Evolutionary conservation across 2,329 filamentous ascomycete species (phyloP).

Genomic region (Orbilia oligospora): DNA sequence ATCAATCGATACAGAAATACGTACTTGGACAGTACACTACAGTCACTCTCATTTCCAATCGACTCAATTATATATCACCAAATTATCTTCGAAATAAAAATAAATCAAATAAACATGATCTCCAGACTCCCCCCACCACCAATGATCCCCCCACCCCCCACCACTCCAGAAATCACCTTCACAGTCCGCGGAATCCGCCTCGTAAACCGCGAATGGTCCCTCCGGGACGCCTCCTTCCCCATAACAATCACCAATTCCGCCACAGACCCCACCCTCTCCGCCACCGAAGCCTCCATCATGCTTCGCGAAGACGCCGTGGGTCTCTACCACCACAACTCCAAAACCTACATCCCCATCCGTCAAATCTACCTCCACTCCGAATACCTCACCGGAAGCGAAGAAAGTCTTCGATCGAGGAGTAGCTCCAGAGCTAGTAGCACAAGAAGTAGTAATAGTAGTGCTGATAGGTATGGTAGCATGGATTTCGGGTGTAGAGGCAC

Average conservation of each 20-base stretch:
- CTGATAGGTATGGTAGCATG: constrained; percentile 18
- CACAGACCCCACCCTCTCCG: constrained; percentile 33
- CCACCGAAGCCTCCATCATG: constrained; percentile 45
- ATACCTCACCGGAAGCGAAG: constrained; percentile 33
- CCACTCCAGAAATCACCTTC: constrained; percentile 40
- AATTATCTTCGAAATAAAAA: constrained; percentile 4
- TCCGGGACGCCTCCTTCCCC: constrained; percentile 34
- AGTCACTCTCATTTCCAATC: not conserved
- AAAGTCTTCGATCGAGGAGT: constrained; percentile 20
- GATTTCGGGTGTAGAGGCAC: constrained; percentile 22
- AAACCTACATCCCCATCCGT: constrained; percentile 44
- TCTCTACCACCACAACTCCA: constrained; percentile 48
- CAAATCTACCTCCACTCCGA: constrained; percentile 47
- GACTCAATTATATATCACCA: not conserved
- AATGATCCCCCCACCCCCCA: constrained; percentile 27
- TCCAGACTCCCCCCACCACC: constrained; percentile 31
- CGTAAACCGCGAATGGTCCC: constrained; percentile 46
- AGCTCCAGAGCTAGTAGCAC: constrained; percentile 16
- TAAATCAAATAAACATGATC: not conserved
- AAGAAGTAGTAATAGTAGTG: not conserved
- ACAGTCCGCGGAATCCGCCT: constrained; percentile 47
- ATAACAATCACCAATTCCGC: constrained; percentile 41
- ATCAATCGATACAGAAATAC: constrained; percentile 2
- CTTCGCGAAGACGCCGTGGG: constrained; percentile 42
- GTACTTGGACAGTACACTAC: constrained; percentile 13